These are phyloP conservation scores for Cylindrotheca fusiformis DNA, from an alignment of 108 stramenopile species.

Conservation along the genomic window DNA sequence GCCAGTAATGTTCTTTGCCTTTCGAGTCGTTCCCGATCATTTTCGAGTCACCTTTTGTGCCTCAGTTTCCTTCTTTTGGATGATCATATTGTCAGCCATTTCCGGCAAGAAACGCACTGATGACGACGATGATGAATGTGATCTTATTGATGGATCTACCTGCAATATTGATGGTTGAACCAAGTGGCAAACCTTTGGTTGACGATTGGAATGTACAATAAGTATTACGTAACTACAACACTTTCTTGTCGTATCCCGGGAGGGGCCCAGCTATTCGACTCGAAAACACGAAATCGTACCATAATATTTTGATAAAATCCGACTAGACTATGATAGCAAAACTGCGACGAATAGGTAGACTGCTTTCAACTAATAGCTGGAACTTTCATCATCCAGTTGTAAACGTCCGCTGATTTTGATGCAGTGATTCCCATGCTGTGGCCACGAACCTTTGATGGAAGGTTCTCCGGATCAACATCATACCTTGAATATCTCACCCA, in stretches of 20 bases:
- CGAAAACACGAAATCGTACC: too few species aligned
- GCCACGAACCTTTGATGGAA: constrained; percentile 35
- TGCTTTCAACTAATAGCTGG: background rate
- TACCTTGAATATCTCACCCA: constrained; percentile 47
- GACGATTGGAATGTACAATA: too few species aligned
- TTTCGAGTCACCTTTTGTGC: constrained; percentile 51
- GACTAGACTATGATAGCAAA: too few species aligned
- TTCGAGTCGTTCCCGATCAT: constrained; percentile 51
- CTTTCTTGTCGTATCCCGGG: too few species aligned
- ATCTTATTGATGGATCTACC: constrained; percentile 20
- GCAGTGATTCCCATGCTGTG: constrained; percentile 59
- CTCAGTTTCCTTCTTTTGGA: constrained; percentile 62
- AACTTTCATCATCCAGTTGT: constrained; percentile 38
- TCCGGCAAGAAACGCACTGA: constrained; percentile 9
- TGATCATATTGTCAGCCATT: constrained; percentile 45
- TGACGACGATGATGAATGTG: constrained; percentile 11
- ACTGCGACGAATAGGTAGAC: too few species aligned
- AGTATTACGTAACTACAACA: too few species aligned
- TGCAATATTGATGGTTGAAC: constrained; percentile 29
- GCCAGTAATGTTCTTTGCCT: constrained; percentile 54
- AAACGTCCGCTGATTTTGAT: constrained; percentile 37
- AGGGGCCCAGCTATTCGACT: too few species aligned
- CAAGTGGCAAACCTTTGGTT: too few species aligned
- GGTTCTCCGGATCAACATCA: constrained; percentile 43
- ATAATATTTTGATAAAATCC: too few species aligned